Conservation (phyloP, 1,284 basidiomycete genomes). For the Butyriboletus appendiculatus region DNA sequence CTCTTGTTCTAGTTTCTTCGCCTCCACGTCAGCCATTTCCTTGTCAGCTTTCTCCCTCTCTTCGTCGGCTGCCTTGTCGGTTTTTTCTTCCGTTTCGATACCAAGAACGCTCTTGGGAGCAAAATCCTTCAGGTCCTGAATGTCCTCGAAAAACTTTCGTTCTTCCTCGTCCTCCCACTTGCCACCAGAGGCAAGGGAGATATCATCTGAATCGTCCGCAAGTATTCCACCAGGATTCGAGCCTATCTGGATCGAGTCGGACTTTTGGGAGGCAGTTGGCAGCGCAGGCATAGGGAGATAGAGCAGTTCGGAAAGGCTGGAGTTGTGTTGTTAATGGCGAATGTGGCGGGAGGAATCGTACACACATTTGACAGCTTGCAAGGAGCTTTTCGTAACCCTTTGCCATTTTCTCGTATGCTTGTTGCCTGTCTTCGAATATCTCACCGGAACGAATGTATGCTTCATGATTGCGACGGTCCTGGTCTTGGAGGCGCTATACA, state of each 20-base stretch:
- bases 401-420: conserved; percentile 98
- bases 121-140: conserved; percentile 89
- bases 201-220: conserved; percentile 56
- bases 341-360: conserved; percentile 2
- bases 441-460: conserved; percentile 98
- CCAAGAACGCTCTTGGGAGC: conserved; percentile 89
- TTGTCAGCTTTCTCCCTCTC: conserved; percentile 48
- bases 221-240: conserved; percentile 44
- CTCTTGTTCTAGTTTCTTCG: conserved; percentile 71
- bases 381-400: conserved; percentile 92
- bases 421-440: conserved; percentile 98
- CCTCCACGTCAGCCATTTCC: conserved; percentile 58
- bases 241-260: conserved; percentile 79
- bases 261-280: conserved; percentile 77
- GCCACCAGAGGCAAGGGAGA: conserved; percentile 59
- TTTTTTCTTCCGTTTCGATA: conserved; percentile 59
- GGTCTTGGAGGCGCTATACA: conserved; percentile 86
- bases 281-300: conserved; percentile 80
- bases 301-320: conserved; percentile 86
- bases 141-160: conserved; percentile 90
- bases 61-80: conserved; percentile 44
- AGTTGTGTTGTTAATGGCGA: conserved; percentile 5
- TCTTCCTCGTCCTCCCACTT: conserved; percentile 99
- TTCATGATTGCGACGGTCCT: conserved; percentile 95
- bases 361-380: conserved; percentile 81